These are phyloP conservation scores for Pyracantha coccinea DNA, from an alignment of 331 rosid genomes.

Conservation along the genomic window DNA sequence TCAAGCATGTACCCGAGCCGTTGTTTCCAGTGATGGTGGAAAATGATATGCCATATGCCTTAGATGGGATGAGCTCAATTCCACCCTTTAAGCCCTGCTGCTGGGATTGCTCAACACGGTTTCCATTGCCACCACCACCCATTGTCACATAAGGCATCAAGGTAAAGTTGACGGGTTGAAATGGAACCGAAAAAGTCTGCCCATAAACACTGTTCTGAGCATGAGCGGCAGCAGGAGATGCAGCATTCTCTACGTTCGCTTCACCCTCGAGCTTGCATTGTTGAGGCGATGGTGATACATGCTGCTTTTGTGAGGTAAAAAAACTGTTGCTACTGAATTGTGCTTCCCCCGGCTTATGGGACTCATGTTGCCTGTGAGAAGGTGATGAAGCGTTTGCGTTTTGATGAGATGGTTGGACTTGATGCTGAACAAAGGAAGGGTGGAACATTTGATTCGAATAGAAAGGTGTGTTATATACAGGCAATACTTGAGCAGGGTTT, in stretches of 20 bases:
- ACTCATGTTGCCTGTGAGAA: conserved; percentile 39
- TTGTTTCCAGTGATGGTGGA: conserved; percentile 32
- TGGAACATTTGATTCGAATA: conserved; percentile 44
- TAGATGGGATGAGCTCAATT: conserved; percentile 45
- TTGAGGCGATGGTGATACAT: conserved; percentile 22
- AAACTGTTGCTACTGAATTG: conserved; percentile 31
- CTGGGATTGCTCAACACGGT: conserved; percentile 34
- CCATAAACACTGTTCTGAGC: conserved; percentile 34
- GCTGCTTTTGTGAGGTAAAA: conserved; percentile 39
- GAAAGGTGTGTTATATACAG: conserved; percentile 36
- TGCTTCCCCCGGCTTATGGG: conserved; percentile 19
- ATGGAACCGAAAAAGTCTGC: conserved; percentile 46
- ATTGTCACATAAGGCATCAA: conserved; percentile 42
- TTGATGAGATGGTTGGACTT: conserved; percentile 32
- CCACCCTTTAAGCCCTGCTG: conserved; percentile 37
- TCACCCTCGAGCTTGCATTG: conserved; percentile 36
- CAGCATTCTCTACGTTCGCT: conserved; percentile 20
- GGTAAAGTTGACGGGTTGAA: conserved; percentile 50
- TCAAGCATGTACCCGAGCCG: conserved; percentile 41
- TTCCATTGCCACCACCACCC: conserved; percentile 30
- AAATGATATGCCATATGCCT: conserved; percentile 55
- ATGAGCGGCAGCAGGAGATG: conserved; percentile 34
- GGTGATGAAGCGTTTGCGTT: conserved; percentile 25
- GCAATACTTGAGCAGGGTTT: conserved; percentile 40
- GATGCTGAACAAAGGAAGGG: conserved; percentile 46